phyloP scores from a whole-genome alignment of 176 grass and related monocot genomes.

The Alopecurus myosuroides region DNA sequence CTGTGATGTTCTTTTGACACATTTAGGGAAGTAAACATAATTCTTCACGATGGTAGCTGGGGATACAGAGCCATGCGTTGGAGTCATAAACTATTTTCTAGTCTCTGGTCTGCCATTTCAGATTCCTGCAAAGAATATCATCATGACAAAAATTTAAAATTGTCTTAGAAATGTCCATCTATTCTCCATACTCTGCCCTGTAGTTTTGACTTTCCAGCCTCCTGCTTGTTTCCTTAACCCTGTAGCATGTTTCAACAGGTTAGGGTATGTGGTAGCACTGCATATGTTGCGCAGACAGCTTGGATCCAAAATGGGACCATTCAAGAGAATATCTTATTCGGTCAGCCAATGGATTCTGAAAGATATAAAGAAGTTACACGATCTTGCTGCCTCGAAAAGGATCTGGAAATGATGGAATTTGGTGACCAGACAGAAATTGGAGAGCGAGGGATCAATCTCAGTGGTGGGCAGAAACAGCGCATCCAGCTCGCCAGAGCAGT shows the following conservation, averaged over 20 bases:
- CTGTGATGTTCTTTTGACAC: neutral
- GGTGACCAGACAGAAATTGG: constrained; percentile 76
- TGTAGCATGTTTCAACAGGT: constrained; percentile 31
- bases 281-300: constrained; percentile 64
- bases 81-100: neutral
- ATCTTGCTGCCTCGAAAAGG: constrained; percentile 60
- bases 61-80: neutral
- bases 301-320: constrained; percentile 77
- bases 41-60: neutral
- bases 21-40: neutral
- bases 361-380: constrained; percentile 46
- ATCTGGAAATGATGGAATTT: constrained; percentile 77
- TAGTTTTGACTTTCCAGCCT: neutral
- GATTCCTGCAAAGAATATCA: neutral
- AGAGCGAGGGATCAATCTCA: constrained; percentile 74
- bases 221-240: neutral
- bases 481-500: constrained; percentile 72
- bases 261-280: constrained; percentile 59
- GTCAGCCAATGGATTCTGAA: constrained; percentile 38
- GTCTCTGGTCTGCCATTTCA: neutral
- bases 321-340: constrained; percentile 74
- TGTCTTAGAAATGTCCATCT: neutral
- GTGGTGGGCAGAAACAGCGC: constrained; percentile 70
- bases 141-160: neutral
- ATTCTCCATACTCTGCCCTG: neutral